Evolutionary conservation across 139 green algal species (phyloP).

Genomic region (Micromonas commoda): DNA sequence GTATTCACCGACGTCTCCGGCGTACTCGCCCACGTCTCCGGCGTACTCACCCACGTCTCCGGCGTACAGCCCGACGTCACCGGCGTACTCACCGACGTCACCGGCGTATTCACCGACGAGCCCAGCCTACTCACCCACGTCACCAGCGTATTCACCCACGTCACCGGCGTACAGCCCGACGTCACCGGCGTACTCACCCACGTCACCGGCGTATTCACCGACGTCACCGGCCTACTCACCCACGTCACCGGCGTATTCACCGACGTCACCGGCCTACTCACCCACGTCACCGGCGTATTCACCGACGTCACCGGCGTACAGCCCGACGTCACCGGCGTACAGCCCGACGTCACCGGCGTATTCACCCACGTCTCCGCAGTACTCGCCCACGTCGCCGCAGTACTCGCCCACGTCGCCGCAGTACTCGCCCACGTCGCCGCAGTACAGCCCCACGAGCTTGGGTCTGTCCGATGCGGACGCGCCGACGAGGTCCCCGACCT

Average conservation of each 20-base stretch:
- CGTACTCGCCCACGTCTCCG: conserved; percentile 55
- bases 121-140: conserved; percentile 57
- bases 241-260: conserved; percentile 59
- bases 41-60: conserved; percentile 50
- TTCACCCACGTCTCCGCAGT: conserved; percentile 50
- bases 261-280: conserved; percentile 50
- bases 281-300: conserved; percentile 62
- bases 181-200: conserved; percentile 54
- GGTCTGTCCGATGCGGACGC: background rate
- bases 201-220: conserved; percentile 56
- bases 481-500: conserved; percentile 45
- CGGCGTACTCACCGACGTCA: conserved; percentile 47
- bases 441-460: conserved; percentile 51
- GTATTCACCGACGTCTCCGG: conserved; percentile 54
- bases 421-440: conserved; percentile 54
- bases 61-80: conserved; percentile 39
- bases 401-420: conserved; percentile 39
- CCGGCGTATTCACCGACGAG: conserved; percentile 64
- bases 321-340: conserved; percentile 52
- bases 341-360: conserved; percentile 54
- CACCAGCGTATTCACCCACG: conserved; percentile 56
- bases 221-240: conserved; percentile 57
- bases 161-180: conserved; percentile 46
- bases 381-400: conserved; percentile 45
- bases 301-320: conserved; percentile 54